phyloP scores from a whole-genome alignment of 2,329 filamentous ascomycete species.

The Coniochaeta sp. region DNA sequence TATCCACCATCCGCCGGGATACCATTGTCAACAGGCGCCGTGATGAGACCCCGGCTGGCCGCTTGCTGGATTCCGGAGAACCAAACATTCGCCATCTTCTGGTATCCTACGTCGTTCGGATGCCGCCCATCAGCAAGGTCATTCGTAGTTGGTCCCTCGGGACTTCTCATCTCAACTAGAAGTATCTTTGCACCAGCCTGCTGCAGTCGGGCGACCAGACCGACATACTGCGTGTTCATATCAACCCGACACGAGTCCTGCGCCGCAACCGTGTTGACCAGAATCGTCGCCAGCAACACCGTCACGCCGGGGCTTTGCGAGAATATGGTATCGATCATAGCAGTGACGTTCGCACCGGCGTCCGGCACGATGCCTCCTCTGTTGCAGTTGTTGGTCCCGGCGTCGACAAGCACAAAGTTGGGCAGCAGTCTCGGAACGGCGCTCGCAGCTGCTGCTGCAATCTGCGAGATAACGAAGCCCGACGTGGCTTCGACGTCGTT shows the following conservation, averaged over 20 bases:
- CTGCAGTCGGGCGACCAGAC: conserved; percentile 6
- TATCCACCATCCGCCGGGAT: conserved; percentile 2
- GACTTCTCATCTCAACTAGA: conserved; percentile 14
- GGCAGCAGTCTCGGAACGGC: conserved; percentile 11
- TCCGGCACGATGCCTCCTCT: conserved; percentile 10
- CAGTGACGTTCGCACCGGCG: conserved; percentile 11
- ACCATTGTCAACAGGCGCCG: conserved; percentile 1
- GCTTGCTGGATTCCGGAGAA: conserved; percentile 6
- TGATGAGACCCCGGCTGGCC: conserved; percentile 6
- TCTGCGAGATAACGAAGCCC: conserved; percentile 15
- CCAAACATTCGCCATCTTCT: conserved; percentile 17
- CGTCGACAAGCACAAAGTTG: conserved; percentile 14
- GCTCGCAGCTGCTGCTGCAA: conserved; percentile 8
- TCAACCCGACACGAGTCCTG: conserved; percentile 14
- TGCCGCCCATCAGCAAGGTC: conserved; percentile 14
- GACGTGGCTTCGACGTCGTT: conserved; percentile 14
- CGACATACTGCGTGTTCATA: conserved; percentile 13
- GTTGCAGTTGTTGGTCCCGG: conserved; percentile 18
- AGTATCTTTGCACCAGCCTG: conserved; percentile 9
- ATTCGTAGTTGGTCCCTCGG: conserved; percentile 10
- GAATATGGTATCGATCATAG: conserved; percentile 13
- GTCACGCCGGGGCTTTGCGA: conserved; percentile 13
- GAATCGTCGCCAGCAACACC: conserved; percentile 15
- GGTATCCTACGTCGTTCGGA: conserved; percentile 16
- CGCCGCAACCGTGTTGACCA: conserved; percentile 14